A percentile compares a stretch with the other conserved stretches of the same genome.
Conservation (phyloP, 2,329 filamentous ascomycete species). For the Whalleya microplaca region DNA sequence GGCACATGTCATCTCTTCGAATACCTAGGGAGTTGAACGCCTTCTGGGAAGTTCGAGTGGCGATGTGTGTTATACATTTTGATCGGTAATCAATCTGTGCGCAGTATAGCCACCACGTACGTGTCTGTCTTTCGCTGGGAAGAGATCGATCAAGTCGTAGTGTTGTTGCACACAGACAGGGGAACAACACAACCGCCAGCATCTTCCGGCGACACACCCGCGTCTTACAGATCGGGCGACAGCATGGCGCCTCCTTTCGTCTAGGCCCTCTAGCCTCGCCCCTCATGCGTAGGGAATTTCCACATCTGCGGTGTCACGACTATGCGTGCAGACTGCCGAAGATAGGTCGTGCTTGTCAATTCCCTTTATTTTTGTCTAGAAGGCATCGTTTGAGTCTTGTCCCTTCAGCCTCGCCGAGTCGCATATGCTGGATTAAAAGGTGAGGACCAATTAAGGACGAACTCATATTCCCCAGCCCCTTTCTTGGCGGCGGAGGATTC, state of each 20-base stretch:
- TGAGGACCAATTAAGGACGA: not conserved
- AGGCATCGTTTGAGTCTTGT: not conserved
- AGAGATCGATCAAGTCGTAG: not conserved
- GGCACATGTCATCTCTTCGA: not conserved
- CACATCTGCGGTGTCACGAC: not conserved
- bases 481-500: not conserved
- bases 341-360: not conserved
- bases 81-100: not conserved
- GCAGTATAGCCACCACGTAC: not conserved
- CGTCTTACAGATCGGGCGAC: conserved; percentile 12
- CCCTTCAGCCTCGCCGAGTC: not conserved
- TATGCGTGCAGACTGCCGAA: not conserved
- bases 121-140: not conserved
- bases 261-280: conserved; percentile 1
- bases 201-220: conserved; percentile 13
- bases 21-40: not conserved
- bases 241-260: conserved; percentile 13
- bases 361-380: too few species aligned
- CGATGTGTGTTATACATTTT: not conserved
- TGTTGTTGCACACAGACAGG: not conserved
- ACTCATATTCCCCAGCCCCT: not conserved
- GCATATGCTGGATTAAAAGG: not conserved
- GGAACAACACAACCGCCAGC: conserved; percentile 1
- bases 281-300: not conserved
- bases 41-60: not conserved